These are phyloP conservation scores for Colletotrichum sp. DNA, from an alignment of 2,329 filamentous ascomycete genomes.

Conservation along the genomic window DNA sequence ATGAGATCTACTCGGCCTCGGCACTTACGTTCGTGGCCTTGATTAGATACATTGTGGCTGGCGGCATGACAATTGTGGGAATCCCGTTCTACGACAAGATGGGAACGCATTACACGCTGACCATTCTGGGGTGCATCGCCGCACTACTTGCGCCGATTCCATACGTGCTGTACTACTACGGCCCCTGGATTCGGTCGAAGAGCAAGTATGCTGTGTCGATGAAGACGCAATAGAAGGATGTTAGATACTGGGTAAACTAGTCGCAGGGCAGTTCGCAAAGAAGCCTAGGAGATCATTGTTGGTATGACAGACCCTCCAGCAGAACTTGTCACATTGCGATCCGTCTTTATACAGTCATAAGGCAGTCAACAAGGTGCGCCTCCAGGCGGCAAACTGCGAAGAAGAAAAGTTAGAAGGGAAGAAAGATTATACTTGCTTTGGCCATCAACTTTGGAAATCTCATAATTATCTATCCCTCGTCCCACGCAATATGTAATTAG, in stretches of 20 bases:
- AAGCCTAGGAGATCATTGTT: background rate
- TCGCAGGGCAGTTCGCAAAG: background rate
- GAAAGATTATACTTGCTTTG: background rate
- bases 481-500: background rate
- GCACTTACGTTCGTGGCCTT: conserved; percentile 34
- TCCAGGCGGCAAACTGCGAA: no score
- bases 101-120: conserved; percentile 36
- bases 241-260: fast-evolving
- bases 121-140: conserved; percentile 33
- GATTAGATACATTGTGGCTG: conserved; percentile 32
- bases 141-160: conserved; percentile 31
- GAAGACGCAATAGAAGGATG: background rate
- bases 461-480: fast-evolving
- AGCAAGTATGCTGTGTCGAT: conserved; percentile 2
- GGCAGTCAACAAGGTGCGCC: no score
- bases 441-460: background rate
- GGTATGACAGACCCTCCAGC: fast-evolving
- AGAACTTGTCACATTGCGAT: background rate
- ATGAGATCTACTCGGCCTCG: conserved; percentile 35
- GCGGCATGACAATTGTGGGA: conserved; percentile 37
- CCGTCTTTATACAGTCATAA: background rate
- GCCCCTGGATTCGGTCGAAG: conserved; percentile 9
- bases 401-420: no score
- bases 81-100: conserved; percentile 36
- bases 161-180: conserved; percentile 29